Conservation (phyloP, 108 stramenopile genomes). For the Aurantiochytrium sp. region DNA sequence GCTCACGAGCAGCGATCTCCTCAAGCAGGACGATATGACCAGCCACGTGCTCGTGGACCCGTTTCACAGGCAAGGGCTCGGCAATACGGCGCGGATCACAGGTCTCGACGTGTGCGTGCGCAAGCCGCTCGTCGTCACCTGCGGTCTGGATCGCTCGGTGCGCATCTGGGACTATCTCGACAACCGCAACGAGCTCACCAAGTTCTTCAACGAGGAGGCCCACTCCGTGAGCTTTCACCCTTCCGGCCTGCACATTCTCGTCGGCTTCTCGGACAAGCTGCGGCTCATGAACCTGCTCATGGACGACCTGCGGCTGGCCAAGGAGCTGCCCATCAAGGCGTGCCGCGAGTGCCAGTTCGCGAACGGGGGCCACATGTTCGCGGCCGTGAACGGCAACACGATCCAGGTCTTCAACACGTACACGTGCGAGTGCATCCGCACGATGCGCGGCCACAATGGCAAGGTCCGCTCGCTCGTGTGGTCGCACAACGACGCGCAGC, state of each 20-base stretch:
- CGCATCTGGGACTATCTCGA: constrained; percentile 57
- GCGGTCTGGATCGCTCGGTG: constrained; percentile 48
- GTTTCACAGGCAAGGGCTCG: constrained; percentile 41
- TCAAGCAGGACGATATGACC: constrained; percentile 47
- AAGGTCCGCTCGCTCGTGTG: constrained; percentile 51
- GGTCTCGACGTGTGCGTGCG: constrained; percentile 47
- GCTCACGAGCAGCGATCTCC: constrained; percentile 45
- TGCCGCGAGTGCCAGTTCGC: constrained; percentile 49
- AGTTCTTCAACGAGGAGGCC: constrained; percentile 45
- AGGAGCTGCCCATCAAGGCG: constrained; percentile 47
- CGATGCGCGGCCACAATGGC: constrained; percentile 59
- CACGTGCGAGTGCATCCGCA: constrained; percentile 45
- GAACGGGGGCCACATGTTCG: constrained; percentile 60
- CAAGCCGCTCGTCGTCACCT: constrained; percentile 56
- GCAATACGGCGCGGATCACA: constrained; percentile 33
- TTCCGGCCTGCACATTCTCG: constrained; percentile 53
- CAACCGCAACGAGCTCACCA: constrained; percentile 34
- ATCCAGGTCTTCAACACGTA: constrained; percentile 50
- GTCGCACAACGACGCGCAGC: constrained; percentile 42
- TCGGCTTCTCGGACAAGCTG: constrained; percentile 53
- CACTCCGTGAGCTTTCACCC: constrained; percentile 51
- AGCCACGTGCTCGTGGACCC: constrained; percentile 38
- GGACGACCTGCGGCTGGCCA: constrained; percentile 53
- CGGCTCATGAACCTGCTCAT: constrained; percentile 59
- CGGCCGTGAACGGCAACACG: constrained; percentile 46